A percentile compares a stretch with the other conserved stretches of the same genome.
Conservation (phyloP, 2,329 filamentous ascomycete species). For the Westerdykella aurantiaca region DNA sequence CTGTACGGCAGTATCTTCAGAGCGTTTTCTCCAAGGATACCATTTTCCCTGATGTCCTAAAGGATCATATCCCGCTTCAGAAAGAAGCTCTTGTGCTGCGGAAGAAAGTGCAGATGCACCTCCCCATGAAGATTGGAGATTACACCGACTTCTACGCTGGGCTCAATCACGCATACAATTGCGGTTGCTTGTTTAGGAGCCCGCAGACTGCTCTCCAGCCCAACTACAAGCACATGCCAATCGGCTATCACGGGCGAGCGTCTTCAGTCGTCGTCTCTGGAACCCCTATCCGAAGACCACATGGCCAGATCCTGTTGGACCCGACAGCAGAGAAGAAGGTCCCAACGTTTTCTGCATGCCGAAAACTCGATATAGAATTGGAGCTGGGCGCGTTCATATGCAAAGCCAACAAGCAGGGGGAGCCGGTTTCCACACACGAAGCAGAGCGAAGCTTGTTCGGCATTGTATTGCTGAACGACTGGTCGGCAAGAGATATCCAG, state of each 20-base stretch:
- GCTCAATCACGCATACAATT: conserved; percentile 69
- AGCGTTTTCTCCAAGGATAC: conserved; percentile 58
- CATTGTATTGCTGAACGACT: conserved; percentile 78
- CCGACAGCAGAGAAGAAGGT: conserved; percentile 56
- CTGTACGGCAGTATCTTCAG: conserved; percentile 66
- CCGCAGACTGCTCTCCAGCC: conserved; percentile 67
- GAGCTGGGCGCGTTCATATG: conserved; percentile 73
- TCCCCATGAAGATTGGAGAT: conserved; percentile 74
- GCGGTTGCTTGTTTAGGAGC: conserved; percentile 67
- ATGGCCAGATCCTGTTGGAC: conserved; percentile 66
- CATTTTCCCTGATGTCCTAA: conserved; percentile 55
- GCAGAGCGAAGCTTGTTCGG: conserved; percentile 72
- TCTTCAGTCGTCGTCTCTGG: conserved; percentile 71
- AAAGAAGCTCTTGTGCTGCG: conserved; percentile 55
- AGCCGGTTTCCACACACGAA: conserved; percentile 55
- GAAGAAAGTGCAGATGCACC: conserved; percentile 56
- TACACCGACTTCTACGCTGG: conserved; percentile 86
- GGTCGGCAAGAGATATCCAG: conserved; percentile 78
- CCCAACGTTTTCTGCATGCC: conserved; percentile 58
- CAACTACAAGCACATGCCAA: conserved; percentile 75
- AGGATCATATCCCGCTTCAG: conserved; percentile 55
- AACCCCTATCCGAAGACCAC: conserved; percentile 65
- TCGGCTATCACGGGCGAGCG: conserved; percentile 74
- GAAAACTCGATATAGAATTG: conserved; percentile 70
- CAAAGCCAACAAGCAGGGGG: conserved; percentile 58